Evolutionary conservation across 345 rosid genomes (phyloP).

Genomic region (Balakata baccata): DNA sequence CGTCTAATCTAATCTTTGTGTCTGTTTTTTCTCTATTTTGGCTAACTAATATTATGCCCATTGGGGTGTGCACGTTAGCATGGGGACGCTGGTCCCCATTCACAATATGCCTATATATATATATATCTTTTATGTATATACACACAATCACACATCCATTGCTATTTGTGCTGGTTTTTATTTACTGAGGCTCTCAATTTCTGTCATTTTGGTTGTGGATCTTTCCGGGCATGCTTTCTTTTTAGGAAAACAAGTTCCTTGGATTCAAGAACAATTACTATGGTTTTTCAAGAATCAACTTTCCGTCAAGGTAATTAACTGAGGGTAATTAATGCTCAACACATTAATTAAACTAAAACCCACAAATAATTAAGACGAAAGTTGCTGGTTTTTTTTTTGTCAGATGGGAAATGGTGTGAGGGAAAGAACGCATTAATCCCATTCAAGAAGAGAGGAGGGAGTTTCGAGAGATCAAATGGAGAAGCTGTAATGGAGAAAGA

Average conservation of each 20-base stretch:
- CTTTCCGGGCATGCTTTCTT: too few relatives aligned
- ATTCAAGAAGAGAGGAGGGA: too few relatives aligned
- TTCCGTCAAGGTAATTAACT: conserved; percentile 44
- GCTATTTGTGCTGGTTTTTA: not conserved
- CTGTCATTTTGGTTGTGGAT: conserved; percentile 16
- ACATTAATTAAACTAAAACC: too few relatives aligned
- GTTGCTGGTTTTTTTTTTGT: too few relatives aligned
- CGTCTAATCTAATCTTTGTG: conserved; percentile 35
- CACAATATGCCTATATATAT: conserved; percentile 12
- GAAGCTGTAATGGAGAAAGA: conserved; percentile 25
- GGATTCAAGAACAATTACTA: conserved; percentile 34
- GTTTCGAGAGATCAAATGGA: conserved; percentile 7
- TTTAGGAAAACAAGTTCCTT: conserved; percentile 29
- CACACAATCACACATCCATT: too few relatives aligned
- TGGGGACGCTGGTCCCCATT: conserved; percentile 73
- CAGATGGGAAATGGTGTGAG: too few relatives aligned
- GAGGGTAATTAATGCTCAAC: too few relatives aligned
- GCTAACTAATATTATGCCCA: conserved; percentile 30
- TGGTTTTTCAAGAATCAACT: conserved; percentile 27
- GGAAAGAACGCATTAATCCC: too few relatives aligned
- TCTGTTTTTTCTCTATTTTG: conserved; percentile 24
- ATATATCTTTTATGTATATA: conserved; percentile 31
- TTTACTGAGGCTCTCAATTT: not conserved
- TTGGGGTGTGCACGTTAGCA: conserved; percentile 82
- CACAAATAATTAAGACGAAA: too few relatives aligned